Evolutionary conservation across 192 early-diverging fungal genomes (phyloP).

Genomic region (Coemansia sp.): DNA sequence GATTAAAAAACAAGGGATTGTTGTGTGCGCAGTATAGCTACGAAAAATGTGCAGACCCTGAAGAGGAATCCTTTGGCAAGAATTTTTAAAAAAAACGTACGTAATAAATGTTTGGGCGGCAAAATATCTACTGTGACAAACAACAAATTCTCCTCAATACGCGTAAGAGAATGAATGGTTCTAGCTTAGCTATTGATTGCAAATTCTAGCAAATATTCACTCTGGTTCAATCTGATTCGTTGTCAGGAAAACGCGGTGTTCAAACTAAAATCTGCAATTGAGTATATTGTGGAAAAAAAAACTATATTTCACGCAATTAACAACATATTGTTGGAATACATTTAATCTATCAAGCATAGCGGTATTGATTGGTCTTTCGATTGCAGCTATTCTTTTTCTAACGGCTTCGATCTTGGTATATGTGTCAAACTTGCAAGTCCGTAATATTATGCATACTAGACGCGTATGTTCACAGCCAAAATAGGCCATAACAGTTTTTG

Average conservation of each 20-base stretch:
- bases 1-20: conserved; percentile 1
- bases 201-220: neutral
- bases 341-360: neutral
- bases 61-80: neutral
- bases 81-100: neutral
- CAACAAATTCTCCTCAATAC: neutral
- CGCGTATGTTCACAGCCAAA: neutral
- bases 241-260: neutral
- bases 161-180: neutral
- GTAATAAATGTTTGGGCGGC: neutral
- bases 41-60: neutral
- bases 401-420: neutral
- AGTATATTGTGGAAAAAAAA: neutral
- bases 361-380: neutral
- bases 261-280: neutral
- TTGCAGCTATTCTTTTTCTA: neutral
- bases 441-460: neutral
- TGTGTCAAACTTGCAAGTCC: neutral
- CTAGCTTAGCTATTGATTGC: neutral
- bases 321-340: neutral
- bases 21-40: conserved; percentile 2
- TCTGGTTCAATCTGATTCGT: neutral
- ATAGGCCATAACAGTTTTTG: neutral
- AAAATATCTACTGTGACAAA: neutral
- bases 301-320: neutral